Evolutionary conservation across 164 flowering plant genomes (phyloP).

Genomic region (Malania oleifera): DNA sequence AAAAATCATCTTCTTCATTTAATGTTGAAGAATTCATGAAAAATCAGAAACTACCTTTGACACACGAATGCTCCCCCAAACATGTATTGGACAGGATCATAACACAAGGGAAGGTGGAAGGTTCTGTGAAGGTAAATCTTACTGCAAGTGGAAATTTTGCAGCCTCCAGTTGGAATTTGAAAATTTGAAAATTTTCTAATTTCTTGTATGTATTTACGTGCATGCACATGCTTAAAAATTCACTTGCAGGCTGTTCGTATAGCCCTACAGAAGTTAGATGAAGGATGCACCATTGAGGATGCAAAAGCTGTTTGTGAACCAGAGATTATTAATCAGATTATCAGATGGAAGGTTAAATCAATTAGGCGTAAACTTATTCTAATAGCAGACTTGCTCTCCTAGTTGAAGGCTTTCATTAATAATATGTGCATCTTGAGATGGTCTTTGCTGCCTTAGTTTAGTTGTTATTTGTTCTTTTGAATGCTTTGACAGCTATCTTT

Average conservation of each 20-base stretch:
- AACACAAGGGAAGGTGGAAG: conserved; percentile 73
- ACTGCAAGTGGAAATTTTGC: background rate
- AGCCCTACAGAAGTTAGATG: conserved; percentile 60
- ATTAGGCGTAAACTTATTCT: too few species aligned
- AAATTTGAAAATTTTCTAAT: background rate
- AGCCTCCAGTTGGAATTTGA: too few species aligned
- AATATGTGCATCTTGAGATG: conserved; percentile 10
- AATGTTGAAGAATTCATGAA: conserved; percentile 42
- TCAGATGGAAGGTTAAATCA: conserved; percentile 88
- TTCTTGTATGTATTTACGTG: background rate
- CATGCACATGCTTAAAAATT: too few species aligned
- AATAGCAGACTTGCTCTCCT: background rate
- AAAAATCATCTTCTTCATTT: conserved; percentile 37
- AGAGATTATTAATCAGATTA: conserved; percentile 44
- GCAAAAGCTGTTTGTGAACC: conserved; percentile 79
- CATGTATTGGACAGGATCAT: conserved; percentile 42
- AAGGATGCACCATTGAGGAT: conserved; percentile 56
- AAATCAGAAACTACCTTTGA: conserved; percentile 44
- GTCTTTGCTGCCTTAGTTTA: too few species aligned
- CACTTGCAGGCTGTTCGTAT: conserved; percentile 56
- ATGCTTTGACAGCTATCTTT: too few species aligned
- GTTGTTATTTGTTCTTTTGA: too few species aligned
- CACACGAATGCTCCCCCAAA: conserved; percentile 37
- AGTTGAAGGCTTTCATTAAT: background rate
- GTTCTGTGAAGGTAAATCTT: conserved; percentile 54